Conservation (phyloP, 2,329 filamentous ascomycete genomes). For the Fusarium irregulare region DNA sequence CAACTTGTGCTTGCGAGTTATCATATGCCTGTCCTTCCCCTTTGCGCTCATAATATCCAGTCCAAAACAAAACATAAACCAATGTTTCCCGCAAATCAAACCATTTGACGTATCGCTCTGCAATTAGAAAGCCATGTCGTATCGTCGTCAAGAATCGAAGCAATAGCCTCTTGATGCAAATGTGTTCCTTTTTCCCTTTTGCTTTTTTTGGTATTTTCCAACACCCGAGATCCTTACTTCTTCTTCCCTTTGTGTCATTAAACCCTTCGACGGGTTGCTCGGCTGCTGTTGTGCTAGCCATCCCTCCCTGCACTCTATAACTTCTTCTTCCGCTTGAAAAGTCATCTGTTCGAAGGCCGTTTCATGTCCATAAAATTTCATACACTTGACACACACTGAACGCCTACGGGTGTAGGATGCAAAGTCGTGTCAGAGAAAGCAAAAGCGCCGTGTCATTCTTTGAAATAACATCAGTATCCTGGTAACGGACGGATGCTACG, state of each 20-base stretch:
- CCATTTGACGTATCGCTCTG: conserved; percentile 46
- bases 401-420: conserved; percentile 1
- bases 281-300: conserved; percentile 19
- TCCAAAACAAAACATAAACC: conserved; percentile 19
- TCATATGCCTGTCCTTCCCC: conserved; percentile 11
- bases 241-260: conserved; percentile 26
- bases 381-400: conserved; percentile 17
- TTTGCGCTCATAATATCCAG: conserved; percentile 37
- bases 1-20: conserved; percentile 14
- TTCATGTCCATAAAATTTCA: conserved; percentile 21
- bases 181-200: conserved; percentile 24
- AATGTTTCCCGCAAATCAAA: conserved; percentile 33
- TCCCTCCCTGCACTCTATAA: conserved; percentile 35
- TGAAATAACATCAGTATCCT: conserved; percentile 2
- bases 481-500: conserved; percentile 7
- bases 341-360: conserved; percentile 19
- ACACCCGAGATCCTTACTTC: conserved; percentile 10
- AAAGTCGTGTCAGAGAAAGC: conserved; percentile 14
- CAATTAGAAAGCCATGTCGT: conserved; percentile 47
- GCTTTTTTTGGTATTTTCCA: conserved; percentile 33
- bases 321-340: conserved; percentile 27
- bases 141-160: conserved; percentile 48
- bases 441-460: conserved; percentile 14
- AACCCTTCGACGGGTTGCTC: conserved; percentile 26
- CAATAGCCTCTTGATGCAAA: conserved; percentile 37